phyloP scores from a whole-genome alignment of 371 early-diverging fungal species.

The Mortierella sp. region DNA sequence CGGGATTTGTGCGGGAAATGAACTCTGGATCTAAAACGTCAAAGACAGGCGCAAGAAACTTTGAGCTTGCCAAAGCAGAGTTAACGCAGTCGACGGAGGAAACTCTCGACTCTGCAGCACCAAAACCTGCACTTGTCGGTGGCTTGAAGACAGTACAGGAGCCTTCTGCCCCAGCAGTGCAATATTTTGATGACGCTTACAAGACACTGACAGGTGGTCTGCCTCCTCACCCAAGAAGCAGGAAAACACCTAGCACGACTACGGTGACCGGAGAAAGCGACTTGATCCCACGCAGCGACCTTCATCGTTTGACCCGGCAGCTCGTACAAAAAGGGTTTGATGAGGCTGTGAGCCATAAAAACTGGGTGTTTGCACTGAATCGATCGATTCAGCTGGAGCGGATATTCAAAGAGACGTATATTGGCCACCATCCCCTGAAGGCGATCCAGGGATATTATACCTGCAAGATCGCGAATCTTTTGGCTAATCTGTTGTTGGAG shows the following conservation, averaged over 20 bases:
- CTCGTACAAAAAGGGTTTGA: constrained; percentile 37
- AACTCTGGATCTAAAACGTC: constrained; percentile 11
- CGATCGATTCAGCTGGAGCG: constrained; percentile 29
- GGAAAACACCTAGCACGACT: neutral
- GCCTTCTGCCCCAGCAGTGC: constrained; percentile 23
- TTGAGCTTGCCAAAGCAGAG: constrained; percentile 31
- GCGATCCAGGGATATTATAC: constrained; percentile 44
- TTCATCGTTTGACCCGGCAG: constrained; percentile 29
- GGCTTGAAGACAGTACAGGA: constrained; percentile 35
- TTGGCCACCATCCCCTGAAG: constrained; percentile 40
- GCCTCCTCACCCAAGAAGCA: neutral
- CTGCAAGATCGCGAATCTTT: constrained; percentile 49
- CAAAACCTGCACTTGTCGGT: constrained; percentile 15
- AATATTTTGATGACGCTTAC: constrained; percentile 21
- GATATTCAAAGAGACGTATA: constrained; percentile 25
- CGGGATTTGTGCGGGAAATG: constrained; percentile 37
- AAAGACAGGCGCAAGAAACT: constrained; percentile 22
- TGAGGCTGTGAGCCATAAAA: constrained; percentile 43
- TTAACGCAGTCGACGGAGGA: constrained; percentile 3
- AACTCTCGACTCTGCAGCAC: neutral
- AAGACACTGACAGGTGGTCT: constrained; percentile 19
- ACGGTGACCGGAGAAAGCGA: neutral
- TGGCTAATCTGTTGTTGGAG: constrained; percentile 48
- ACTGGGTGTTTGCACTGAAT: constrained; percentile 42
- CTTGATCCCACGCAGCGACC: constrained; percentile 16